Base-by-base conservation (phyloP, 2,329 filamentous ascomycete species). In the Trichoderma atroviride region DNA sequence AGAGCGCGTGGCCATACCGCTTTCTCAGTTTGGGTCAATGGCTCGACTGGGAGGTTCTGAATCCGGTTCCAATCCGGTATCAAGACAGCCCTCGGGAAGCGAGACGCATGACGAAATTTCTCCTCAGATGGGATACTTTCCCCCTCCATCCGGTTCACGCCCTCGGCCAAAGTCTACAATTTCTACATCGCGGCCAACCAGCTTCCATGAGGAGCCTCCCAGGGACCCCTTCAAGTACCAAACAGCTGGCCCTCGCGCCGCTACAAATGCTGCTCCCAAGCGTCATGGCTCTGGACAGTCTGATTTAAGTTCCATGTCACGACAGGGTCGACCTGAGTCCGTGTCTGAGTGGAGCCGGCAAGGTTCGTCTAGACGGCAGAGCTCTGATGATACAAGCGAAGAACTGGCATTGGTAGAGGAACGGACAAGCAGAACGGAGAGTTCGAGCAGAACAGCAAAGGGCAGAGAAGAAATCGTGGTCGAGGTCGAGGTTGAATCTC, bases 151-250 rank as follows among this genome's bases (percentile, higher is more conserved):
- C 11, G 75, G 79, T 50, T 75, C 81, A 33, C 80, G 80, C 7
- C 75, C 79, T 35, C 82, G 83, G 35, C 80, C 79, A 50, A 81
- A 80, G 16, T 83, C 84, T 2, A 79, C 80, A 7, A 82, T 82
- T 37, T 75, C 79, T 27, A 79, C 80, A 5, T 84, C 83, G 69
- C 77, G 79, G 43, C 77, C 79, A 22, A 71, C 75, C 4, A 79
- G 78, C 3, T 77, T 77, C 43, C 78, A 78, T 71, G 78, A 24
- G 78, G 78, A 53, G 74, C 14, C 29, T 40, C 24, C 57, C 19
- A 68, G 79, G 16, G 83, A 88, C 70, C 85, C 86, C 5, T 88
- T 88, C 70, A 81, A 82, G 71, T 88, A 84, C 74, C 85, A 87
- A 77, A 84, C 83, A 4, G 79, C 78, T 27, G 83, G 82, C 14